phyloP scores from a whole-genome alignment of 2,329 filamentous ascomycete genomes.

The Paecilomyces sp. region DNA sequence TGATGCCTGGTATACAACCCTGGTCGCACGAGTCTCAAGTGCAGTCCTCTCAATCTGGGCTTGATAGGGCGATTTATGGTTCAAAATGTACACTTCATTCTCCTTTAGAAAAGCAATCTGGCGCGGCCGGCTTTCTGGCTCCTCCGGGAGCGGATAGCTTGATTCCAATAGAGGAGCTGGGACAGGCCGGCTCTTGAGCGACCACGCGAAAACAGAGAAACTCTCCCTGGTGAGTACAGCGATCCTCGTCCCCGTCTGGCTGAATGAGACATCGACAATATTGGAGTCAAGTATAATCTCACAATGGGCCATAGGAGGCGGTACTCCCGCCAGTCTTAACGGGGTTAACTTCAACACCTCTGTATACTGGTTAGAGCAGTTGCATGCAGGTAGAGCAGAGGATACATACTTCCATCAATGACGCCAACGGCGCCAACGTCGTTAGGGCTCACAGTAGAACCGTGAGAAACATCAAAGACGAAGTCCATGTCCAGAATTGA shows the following conservation, averaged over 20 bases:
- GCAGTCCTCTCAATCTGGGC: slow-evolving; percentile 24
- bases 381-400: not conserved
- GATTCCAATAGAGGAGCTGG: slow-evolving; percentile 30
- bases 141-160: slow-evolving; percentile 27
- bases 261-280: slow-evolving; percentile 69
- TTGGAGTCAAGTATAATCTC: slow-evolving; percentile 59
- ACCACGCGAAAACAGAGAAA: slow-evolving; percentile 65
- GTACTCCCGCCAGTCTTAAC: slow-evolving; percentile 73
- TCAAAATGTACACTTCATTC: slow-evolving; percentile 37
- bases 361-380: slow-evolving; percentile 18
- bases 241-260: slow-evolving; percentile 55
- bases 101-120: slow-evolving; percentile 43
- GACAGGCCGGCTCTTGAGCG: slow-evolving; percentile 42
- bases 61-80: slow-evolving; percentile 22
- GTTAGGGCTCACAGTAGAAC: slow-evolving; percentile 61
- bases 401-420: slow-evolving; percentile 63
- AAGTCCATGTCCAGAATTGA: slow-evolving; percentile 58
- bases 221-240: slow-evolving; percentile 63
- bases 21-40: slow-evolving; percentile 25
- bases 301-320: slow-evolving; percentile 85
- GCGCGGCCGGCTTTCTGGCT: slow-evolving; percentile 22
- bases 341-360: slow-evolving; percentile 73
- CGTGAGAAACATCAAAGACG: slow-evolving; percentile 59
- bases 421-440: slow-evolving; percentile 77
- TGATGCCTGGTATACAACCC: slow-evolving; percentile 20